Base-by-base conservation (phyloP, 139 green algal genomes). In the Limnomonas spitsbergensis region DNA sequence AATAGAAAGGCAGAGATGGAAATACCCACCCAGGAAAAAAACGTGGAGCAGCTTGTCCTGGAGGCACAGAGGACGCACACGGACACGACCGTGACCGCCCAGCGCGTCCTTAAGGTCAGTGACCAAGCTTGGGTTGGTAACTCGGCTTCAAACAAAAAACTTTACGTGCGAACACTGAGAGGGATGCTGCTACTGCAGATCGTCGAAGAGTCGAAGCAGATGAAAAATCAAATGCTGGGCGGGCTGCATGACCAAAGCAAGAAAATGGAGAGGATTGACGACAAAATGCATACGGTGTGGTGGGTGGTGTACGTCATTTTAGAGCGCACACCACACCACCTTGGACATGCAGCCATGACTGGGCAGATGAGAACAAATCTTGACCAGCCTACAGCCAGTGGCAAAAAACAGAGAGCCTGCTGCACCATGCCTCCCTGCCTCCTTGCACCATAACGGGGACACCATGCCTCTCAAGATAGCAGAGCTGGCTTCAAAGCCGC, bases 171-270 rank as follows among this genome's bases (percentile, higher is more conserved):
- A 74, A 9, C 4, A 4, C 24, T 42, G 9, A 24, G 4, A 27
- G 24, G 3, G 14, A 26, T n/a, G 6, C 68, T 47, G 35, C 35
- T 47, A 42, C 68, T 27, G 70, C 70, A 76, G 70, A 37, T 7
- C 2, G 38, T 76, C 3, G 70, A 76, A 38, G 70, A 76, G 26
- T 54, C 6, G 4, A 76, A 66, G 40, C 38, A 76, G 70, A 66
- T 76, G 38, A 61, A 76, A 37, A 38, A 61, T 26, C 3, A 34
- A 24, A 76, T 37, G 38, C 26, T 76, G 70, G 3, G 2, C 6
- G 70, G 29, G 40, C 70, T 76, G n/a, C 9, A 76, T 3, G 4
- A 3, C 26, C 70, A 76, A 38, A 66, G n/a, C 38, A 35, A 37
- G 38, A 61, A 76, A 37, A n/a, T 76, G 26, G 4, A 76, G 20